Evolutionary conservation across 163 green algal species (phyloP), one percentile per base, ranked within the genome.

Genomic region (Chlamydomonas reinhardtii): DNA sequence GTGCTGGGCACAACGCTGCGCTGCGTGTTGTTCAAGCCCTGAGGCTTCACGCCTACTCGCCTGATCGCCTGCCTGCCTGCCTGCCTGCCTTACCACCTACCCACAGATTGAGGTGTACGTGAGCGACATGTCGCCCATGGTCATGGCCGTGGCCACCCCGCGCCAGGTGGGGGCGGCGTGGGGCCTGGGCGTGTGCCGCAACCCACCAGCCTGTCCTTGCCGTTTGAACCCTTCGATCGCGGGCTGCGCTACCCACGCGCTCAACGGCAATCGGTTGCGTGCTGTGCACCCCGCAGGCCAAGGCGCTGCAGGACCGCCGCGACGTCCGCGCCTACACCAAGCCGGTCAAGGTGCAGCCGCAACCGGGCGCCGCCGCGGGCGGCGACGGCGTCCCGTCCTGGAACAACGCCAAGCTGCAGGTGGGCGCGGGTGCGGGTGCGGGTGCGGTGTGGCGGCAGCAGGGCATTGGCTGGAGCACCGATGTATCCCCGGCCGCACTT

Each of bases 121-220:
- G 94, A 93, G 92, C 68, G 91, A 95, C 79, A 96, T 96, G 91
- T 88, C 89, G 37, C 92, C 90, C 32, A 92, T 95, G 27, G 93
- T 96, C 65, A 86, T 95, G 34, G 89, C 91, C 0, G 73, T 95
- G 56, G 90, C 85, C 6, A 91, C 85, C 0, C 86, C 82, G 52
- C 79, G 79, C 48, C 79, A 85, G 66, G 66, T 73, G 31, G 31
- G 66, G n/a, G n/a, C n/a, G n/a, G n/a, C n/a, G n/a, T n/a, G n/a
- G n/a, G n/a, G n/a, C n/a, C n/a, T n/a, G n/a, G n/a, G n/a, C n/a
- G n/a, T n/a, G n/a, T n/a, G n/a, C n/a, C n/a, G n/a, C n/a, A n/a
- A n/a, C n/a, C n/a, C n/a, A n/a, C n/a, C n/a, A n/a, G n/a, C n/a
- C n/a, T n/a, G n/a, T n/a, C n/a, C n/a, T n/a, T n/a, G n/a, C n/a